phyloP scores from a whole-genome alignment of 2,329 filamentous ascomycete species.

The Curvularia sp. region DNA sequence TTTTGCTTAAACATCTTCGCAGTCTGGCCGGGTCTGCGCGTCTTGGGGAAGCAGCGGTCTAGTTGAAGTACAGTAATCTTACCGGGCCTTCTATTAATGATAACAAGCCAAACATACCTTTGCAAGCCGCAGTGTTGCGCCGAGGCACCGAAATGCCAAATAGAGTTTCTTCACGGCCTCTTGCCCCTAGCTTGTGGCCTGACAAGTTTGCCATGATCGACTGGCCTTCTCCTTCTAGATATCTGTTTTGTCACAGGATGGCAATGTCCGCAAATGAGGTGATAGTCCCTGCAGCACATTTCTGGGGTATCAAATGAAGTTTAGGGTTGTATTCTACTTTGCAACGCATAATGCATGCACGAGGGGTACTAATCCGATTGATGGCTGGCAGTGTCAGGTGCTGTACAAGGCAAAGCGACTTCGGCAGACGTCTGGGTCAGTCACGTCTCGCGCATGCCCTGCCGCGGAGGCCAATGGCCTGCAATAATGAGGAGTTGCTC shows the following conservation, averaged over 20 bases:
- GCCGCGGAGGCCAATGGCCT: constrained; percentile 8
- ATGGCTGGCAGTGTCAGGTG: constrained; percentile 9
- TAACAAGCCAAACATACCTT: constrained; percentile 3
- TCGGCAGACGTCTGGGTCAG: constrained; percentile 3
- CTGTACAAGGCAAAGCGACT: constrained; percentile 10
- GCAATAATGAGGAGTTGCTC: constrained; percentile 6
- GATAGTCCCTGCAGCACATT: constrained; percentile 4
- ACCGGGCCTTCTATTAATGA: constrained; percentile 1
- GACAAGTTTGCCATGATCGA: background rate
- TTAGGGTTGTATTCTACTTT: background rate
- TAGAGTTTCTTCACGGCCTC: constrained; percentile 1
- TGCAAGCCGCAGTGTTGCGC: constrained; percentile 1
- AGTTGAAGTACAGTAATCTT: background rate
- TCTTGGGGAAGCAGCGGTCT: background rate
- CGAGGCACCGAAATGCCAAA: constrained; percentile 3
- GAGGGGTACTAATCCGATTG: constrained; percentile 12
- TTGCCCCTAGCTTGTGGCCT: background rate
- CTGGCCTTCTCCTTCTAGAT: constrained; percentile 3
- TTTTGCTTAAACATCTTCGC: background rate
- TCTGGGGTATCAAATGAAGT: constrained; percentile 8
- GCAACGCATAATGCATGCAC: constrained; percentile 6
- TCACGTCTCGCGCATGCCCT: constrained; percentile 6
- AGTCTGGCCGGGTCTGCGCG: background rate
- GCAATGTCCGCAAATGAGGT: background rate
- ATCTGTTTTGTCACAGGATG: background rate